A percentile compares a stretch with the other conserved stretches of the same genome.
Evolutionary conservation across 2,329 filamentous ascomycete genomes (phyloP).

Genomic region (Knufia fluminis): DNA sequence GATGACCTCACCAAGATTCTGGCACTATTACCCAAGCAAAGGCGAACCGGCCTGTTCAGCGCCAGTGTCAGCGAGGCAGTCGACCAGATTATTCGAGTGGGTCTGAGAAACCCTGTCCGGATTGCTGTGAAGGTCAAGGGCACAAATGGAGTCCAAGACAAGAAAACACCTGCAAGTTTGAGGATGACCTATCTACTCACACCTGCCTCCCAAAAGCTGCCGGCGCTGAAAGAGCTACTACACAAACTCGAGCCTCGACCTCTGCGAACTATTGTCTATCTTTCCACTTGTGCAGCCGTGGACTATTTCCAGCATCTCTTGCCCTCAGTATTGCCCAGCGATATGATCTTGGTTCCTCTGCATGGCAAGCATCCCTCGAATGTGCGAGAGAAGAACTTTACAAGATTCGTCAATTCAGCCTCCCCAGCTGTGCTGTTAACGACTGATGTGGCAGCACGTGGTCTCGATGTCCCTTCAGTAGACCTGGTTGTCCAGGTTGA

Average conservation of each 20-base stretch:
- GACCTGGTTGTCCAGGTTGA: slow-evolving; percentile 88
- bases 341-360: slow-evolving; percentile 65
- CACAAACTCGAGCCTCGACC: slow-evolving; percentile 61
- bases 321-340: slow-evolving; percentile 56
- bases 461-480: slow-evolving; percentile 83
- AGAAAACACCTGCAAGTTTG: slow-evolving; percentile 78
- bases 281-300: slow-evolving; percentile 88
- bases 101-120: slow-evolving; percentile 86
- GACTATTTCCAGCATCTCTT: slow-evolving; percentile 86
- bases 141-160: slow-evolving; percentile 64
- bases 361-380: slow-evolving; percentile 89
- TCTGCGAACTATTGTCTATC: slow-evolving; percentile 79
- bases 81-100: slow-evolving; percentile 82
- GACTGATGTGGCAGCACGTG: slow-evolving; percentile 83
- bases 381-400: slow-evolving; percentile 80
- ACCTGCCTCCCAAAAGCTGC: slow-evolving; percentile 70
- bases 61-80: slow-evolving; percentile 95
- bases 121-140: slow-evolving; percentile 88
- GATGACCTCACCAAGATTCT: slow-evolving; percentile 70
- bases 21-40: slow-evolving; percentile 76
- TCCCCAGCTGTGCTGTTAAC: slow-evolving; percentile 76
- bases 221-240: slow-evolving; percentile 62
- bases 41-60: slow-evolving; percentile 86
- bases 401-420: slow-evolving; percentile 64
- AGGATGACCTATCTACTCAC: slow-evolving; percentile 77